Evolutionary conservation across 257 asterid genomes (phyloP).

Genomic region (Lantana camara): DNA sequence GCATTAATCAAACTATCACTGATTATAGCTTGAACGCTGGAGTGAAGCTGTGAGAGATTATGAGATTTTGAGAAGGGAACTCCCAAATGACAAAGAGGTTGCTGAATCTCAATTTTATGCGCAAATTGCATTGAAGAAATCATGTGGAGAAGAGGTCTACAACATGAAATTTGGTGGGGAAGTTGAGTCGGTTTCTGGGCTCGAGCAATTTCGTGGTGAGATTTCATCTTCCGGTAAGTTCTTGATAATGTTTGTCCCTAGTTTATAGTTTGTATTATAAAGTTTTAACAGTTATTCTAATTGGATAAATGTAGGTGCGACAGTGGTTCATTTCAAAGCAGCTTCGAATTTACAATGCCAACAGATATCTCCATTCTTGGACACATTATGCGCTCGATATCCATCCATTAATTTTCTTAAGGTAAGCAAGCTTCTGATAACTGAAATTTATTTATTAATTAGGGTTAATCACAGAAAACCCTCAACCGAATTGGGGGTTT

Average conservation of each 20-base stretch:
- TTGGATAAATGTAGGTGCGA: conserved; percentile 56
- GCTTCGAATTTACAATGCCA: conserved; percentile 54
- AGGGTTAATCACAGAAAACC: too few species aligned
- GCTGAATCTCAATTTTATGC: conserved; percentile 76
- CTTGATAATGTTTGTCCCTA: background rate
- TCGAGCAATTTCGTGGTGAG: conserved; percentile 79
- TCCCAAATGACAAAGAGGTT: conserved; percentile 67
- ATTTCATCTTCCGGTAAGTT: conserved; percentile 71
- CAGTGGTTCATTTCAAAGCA: conserved; percentile 68
- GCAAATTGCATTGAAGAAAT: conserved; percentile 69
- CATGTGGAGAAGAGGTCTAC: conserved; percentile 70
- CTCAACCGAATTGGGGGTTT: too few species aligned
- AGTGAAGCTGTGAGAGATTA: conserved; percentile 88
- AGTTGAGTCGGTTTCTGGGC: conserved; percentile 62
- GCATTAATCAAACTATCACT: background rate
- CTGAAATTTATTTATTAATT: too few species aligned
- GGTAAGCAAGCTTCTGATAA: conserved; percentile 39
- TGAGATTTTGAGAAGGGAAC: conserved; percentile 65
- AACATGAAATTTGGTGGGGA: conserved; percentile 84
- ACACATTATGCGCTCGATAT: conserved; percentile 61
- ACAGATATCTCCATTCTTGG: conserved; percentile 66
- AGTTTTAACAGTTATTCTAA: conserved; percentile 8
- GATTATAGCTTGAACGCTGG: conserved; percentile 82
- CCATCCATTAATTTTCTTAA: conserved; percentile 74
- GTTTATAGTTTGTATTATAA: background rate